Conservation (phyloP, 2,329 filamentous ascomycete species). For the Diaporthe citri region DNA sequence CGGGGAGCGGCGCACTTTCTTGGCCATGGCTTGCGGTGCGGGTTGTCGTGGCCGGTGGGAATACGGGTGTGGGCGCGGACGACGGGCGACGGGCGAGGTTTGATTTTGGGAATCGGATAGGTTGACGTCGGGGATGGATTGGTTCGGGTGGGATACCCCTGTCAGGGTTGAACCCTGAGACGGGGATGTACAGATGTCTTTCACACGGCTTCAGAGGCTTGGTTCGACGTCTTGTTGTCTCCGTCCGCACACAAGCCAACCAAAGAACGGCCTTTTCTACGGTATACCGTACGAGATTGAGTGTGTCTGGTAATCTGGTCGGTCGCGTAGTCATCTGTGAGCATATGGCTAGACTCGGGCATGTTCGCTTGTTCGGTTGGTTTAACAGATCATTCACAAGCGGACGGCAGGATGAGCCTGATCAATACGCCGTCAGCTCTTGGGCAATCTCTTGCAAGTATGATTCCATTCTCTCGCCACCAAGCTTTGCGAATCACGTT, state of each 20-base stretch:
- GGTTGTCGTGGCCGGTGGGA: slow-evolving; percentile 22
- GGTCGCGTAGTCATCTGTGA: neutral
- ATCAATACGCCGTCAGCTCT: neutral
- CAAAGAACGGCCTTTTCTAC: too few relatives aligned
- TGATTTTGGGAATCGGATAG: slow-evolving; percentile 6
- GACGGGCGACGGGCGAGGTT: slow-evolving; percentile 15
- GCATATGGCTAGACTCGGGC: neutral
- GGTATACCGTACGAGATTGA: too few relatives aligned
- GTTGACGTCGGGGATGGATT: neutral
- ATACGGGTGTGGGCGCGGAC: neutral
- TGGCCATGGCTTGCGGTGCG: slow-evolving; percentile 49
- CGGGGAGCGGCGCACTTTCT: slow-evolving; percentile 48
- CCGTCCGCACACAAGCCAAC: neutral
- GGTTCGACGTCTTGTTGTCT: neutral
- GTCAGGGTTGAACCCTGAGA: slow-evolving; percentile 13
- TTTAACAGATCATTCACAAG: neutral
- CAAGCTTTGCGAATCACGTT: neutral
- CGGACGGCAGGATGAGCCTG: neutral
- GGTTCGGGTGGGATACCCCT: neutral
- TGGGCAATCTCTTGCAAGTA: neutral
- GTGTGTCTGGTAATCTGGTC: neutral
- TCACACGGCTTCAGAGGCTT: neutral
- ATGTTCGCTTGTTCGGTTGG: neutral
- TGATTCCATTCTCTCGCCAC: neutral
- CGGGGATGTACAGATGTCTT: accelerated